A percentile compares a stretch with the other conserved stretches of the same genome.
Evolutionary conservation across 208 protist genomes (phyloP).

Genomic region (Trypanosoma avium): DNA sequence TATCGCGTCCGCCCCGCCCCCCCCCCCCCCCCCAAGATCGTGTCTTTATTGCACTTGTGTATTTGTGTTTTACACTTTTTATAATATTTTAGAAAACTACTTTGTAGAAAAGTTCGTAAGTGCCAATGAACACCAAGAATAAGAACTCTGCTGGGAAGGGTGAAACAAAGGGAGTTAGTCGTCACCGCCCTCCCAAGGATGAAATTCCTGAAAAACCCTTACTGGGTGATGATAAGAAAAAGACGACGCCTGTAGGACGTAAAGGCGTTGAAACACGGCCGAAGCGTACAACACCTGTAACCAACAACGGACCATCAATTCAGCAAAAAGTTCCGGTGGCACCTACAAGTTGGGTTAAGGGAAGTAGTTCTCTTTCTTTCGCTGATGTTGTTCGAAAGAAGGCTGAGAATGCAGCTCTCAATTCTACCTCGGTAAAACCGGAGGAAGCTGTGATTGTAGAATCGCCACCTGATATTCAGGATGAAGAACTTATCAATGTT

Average conservation of each 20-base stretch:
- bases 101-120: conserved; percentile 16
- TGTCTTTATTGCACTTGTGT: neutral
- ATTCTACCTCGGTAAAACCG: conserved; percentile 11
- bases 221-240: conserved; percentile 15
- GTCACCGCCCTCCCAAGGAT: conserved; percentile 12
- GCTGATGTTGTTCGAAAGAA: conserved; percentile 57
- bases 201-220: conserved; percentile 11
- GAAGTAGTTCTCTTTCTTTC: conserved; percentile 55
- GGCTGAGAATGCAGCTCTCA: conserved; percentile 15
- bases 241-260: conserved; percentile 15
- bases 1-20: too few relatives aligned
- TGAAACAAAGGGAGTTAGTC: conserved; percentile 13
- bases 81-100: neutral
- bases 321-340: conserved; percentile 44
- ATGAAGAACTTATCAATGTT: conserved; percentile 15
- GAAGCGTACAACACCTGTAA: conserved; percentile 14
- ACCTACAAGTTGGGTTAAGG: conserved; percentile 53
- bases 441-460: conserved; percentile 28
- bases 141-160: conserved; percentile 1
- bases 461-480: conserved; percentile 10
- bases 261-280: conserved; percentile 13
- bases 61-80: neutral
- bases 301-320: conserved; percentile 42
- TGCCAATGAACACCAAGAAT: conserved; percentile 23
- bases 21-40: neutral